These are phyloP conservation scores for Scheffersomyces stambukii DNA, from an alignment of 1,139 yeast genomes.

Conservation along the genomic window DNA sequence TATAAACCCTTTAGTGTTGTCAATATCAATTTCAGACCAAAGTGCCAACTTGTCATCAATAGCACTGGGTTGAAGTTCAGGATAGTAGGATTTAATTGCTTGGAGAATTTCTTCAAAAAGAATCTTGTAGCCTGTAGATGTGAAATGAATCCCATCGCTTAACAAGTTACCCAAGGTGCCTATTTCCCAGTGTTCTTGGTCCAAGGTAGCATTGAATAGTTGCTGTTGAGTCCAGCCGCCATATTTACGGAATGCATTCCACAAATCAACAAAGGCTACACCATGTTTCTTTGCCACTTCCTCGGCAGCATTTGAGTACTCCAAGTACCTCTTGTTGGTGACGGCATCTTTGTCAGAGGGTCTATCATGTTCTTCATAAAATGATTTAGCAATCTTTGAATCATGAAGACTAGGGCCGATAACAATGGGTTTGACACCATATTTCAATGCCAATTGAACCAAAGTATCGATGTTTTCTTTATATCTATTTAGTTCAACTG, in stretches of 20 bases:
- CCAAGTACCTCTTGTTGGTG: constrained; percentile 24
- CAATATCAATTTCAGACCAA: constrained; percentile 30
- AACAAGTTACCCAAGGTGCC: constrained; percentile 17
- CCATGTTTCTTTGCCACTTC: constrained; percentile 39
- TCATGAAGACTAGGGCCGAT: constrained; percentile 67
- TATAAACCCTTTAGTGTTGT: constrained; percentile 8
- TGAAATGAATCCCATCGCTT: constrained; percentile 67
- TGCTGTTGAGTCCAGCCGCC: constrained; percentile 16
- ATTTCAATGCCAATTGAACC: constrained; percentile 29
- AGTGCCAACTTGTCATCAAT: constrained; percentile 28
- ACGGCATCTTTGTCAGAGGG: constrained; percentile 13
- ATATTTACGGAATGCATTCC: constrained; percentile 35
- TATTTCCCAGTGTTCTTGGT: constrained; percentile 7
- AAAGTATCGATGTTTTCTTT: constrained; percentile 41
- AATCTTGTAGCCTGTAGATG: constrained; percentile 55
- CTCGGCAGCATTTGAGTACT: constrained; percentile 49
- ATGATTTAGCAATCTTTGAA: constrained; percentile 9
- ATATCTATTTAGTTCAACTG: constrained; percentile 49
- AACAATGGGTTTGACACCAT: constrained; percentile 47
- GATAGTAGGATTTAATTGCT: constrained; percentile 38
- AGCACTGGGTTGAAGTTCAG: constrained; percentile 41
- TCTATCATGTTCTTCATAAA: constrained; percentile 7
- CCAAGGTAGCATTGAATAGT: constrained; percentile 9
- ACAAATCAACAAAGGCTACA: constrained; percentile 54
- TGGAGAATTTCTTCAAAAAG: constrained; percentile 40